phyloP scores from a whole-genome alignment of 345 rosid genomes.

The Hibiscus syriacus region DNA sequence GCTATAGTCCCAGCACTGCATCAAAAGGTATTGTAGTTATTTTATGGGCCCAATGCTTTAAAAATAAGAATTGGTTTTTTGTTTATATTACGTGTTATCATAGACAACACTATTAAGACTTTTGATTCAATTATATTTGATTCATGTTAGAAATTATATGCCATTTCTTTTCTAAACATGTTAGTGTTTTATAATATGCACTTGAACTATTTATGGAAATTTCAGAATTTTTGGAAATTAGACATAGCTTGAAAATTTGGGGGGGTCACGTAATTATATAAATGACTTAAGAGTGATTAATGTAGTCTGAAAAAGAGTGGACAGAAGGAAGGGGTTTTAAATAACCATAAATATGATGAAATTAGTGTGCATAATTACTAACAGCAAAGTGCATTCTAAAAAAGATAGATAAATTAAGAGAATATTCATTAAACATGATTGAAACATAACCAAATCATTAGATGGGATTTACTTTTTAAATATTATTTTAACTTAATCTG shows the following conservation, averaged over 20 bases:
- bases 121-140: not conserved
- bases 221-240: not conserved
- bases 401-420: not conserved
- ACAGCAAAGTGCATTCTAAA: not conserved
- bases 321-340: not conserved
- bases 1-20: slow-evolving; percentile 92
- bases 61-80: slow-evolving; percentile 22
- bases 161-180: not conserved
- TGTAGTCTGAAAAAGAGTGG: not conserved
- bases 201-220: slow-evolving; percentile 19
- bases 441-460: not conserved
- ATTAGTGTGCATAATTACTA: not conserved
- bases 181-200: not conserved
- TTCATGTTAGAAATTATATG: not conserved
- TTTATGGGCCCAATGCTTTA: not conserved
- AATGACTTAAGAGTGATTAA: not conserved
- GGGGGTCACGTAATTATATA: not conserved
- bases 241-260: not conserved
- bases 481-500: not conserved
- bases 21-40: slow-evolving; percentile 47
- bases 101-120: not conserved
- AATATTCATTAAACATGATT: not conserved
- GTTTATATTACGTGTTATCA: too few species aligned
- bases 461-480: not conserved
- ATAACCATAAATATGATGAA: not conserved